Evolutionary conservation across 2,329 filamentous ascomycete species (phyloP).

Genomic region (Monosporascus sp.): DNA sequence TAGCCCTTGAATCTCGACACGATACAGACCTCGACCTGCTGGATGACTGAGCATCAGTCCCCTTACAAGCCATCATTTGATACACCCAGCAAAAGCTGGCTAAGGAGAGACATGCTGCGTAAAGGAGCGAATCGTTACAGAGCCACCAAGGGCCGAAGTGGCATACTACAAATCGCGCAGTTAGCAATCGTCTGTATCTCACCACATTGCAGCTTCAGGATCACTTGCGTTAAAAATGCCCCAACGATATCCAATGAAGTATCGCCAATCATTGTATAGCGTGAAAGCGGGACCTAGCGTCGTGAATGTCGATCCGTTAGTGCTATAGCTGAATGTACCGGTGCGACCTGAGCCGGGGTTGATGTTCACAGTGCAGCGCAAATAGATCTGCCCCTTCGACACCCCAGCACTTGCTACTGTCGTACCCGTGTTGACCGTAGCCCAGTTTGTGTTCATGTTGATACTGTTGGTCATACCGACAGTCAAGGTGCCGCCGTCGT

Average conservation of each 20-base stretch:
- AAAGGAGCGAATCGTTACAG: too few species aligned
- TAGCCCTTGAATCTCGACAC: too few species aligned
- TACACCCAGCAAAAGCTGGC: constrained; percentile 4
- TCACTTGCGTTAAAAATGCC: constrained; percentile 38
- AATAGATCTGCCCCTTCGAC: constrained; percentile 27
- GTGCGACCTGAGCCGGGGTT: constrained; percentile 21
- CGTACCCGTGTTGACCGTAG: constrained; percentile 21
- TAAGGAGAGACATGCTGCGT: neutral
- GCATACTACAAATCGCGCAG: too few species aligned
- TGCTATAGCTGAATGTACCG: constrained; percentile 36
- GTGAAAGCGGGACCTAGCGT: constrained; percentile 27
- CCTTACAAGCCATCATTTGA: too few species aligned
- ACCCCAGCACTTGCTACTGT: constrained; percentile 25
- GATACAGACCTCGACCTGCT: too few species aligned
- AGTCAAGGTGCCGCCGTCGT: constrained; percentile 24
- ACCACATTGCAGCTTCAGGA: neutral
- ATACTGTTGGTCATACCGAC: constrained; percentile 33
- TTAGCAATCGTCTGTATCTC: too few species aligned
- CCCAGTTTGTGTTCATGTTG: constrained; percentile 28
- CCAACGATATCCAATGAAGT: constrained; percentile 44
- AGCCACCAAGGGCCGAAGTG: too few species aligned
- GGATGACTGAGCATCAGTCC: too few species aligned
- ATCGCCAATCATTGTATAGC: constrained; percentile 37
- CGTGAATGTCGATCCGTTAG: constrained; percentile 33
- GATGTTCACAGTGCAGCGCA: constrained; percentile 32